Percentiles rank a stretch among this genome's conserved stretches.
These are phyloP conservation scores for Diaporthe aspalathi DNA, from an alignment of 2,329 filamentous ascomycete species.

Conservation along the genomic window DNA sequence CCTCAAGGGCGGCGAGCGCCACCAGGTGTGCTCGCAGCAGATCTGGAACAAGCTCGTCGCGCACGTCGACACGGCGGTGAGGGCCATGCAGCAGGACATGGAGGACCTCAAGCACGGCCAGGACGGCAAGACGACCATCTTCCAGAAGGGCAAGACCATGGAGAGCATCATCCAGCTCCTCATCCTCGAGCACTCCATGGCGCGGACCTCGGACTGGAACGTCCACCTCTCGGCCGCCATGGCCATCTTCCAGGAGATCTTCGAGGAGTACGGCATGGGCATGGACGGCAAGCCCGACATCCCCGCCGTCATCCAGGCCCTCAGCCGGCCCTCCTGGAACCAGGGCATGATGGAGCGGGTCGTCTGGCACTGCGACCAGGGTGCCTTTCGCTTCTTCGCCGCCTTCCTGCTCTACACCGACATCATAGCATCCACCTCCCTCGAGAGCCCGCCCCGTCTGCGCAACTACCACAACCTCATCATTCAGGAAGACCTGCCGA, in stretches of 20 bases:
- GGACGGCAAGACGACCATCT: conserved; percentile 32
- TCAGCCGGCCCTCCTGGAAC: conserved; percentile 50
- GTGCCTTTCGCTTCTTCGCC: conserved; percentile 60
- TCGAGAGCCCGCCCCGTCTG: conserved; percentile 56
- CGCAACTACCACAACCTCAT: conserved; percentile 54
- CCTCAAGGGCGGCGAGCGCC: conserved; percentile 49
- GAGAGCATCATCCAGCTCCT: conserved; percentile 65
- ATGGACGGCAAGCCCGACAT: conserved; percentile 44
- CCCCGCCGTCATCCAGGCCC: conserved; percentile 23
- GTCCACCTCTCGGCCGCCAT: conserved; percentile 63
- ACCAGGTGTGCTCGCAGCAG: conserved; percentile 50
- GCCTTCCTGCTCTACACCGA: conserved; percentile 62
- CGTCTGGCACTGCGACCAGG: conserved; percentile 59
- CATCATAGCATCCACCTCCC: conserved; percentile 61
- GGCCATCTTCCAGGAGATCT: conserved; percentile 60
- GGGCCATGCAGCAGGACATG: conserved; percentile 70
- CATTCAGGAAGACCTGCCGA: conserved; percentile 50
- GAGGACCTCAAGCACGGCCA: conserved; percentile 35
- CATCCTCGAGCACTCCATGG: conserved; percentile 61
- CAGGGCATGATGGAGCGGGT: conserved; percentile 46
- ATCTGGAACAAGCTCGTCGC: conserved; percentile 55
- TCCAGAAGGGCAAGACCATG: conserved; percentile 49
- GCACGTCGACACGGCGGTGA: conserved; percentile 59
- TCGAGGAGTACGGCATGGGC: conserved; percentile 53
- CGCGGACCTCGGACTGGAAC: conserved; percentile 61